phyloP scores from a whole-genome alignment of 371 early-diverging fungal species.

The Mucor piriformis region DNA sequence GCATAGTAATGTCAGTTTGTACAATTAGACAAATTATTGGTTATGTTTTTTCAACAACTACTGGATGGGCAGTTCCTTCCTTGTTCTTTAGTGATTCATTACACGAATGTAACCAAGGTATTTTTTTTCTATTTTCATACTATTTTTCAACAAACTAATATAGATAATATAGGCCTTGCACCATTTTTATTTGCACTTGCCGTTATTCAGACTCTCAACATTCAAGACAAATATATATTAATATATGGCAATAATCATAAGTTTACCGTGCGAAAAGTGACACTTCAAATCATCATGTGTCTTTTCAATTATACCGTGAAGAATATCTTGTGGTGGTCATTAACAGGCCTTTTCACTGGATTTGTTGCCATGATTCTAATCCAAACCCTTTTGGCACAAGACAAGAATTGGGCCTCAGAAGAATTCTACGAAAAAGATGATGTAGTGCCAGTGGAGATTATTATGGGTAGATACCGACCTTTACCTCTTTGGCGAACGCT shows the following conservation, averaged over 20 bases:
- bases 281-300: constrained; percentile 42
- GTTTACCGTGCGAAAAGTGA: constrained; percentile 37
- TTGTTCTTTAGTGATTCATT: constrained; percentile 53
- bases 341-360: constrained; percentile 44
- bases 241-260: constrained; percentile 29
- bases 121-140: background rate
- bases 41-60: constrained; percentile 46
- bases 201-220: constrained; percentile 45
- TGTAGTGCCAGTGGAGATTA: constrained; percentile 11
- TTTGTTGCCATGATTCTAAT: constrained; percentile 34
- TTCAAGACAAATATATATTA: constrained; percentile 39
- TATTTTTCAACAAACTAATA: background rate
- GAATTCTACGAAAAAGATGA: constrained; percentile 17
- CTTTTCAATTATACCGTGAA: constrained; percentile 44
- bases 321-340: constrained; percentile 57
- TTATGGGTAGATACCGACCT: constrained; percentile 15
- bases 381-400: constrained; percentile 16
- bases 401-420: constrained; percentile 18
- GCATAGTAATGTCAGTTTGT: constrained; percentile 22
- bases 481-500: constrained; percentile 21
- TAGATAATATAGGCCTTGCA: constrained; percentile 35
- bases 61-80: constrained; percentile 48
- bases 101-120: constrained; percentile 58
- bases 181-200: constrained; percentile 52
- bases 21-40: constrained; percentile 41